Conservation (phyloP, 2,329 filamentous ascomycete species). For the Fusarium liriodendri region DNA sequence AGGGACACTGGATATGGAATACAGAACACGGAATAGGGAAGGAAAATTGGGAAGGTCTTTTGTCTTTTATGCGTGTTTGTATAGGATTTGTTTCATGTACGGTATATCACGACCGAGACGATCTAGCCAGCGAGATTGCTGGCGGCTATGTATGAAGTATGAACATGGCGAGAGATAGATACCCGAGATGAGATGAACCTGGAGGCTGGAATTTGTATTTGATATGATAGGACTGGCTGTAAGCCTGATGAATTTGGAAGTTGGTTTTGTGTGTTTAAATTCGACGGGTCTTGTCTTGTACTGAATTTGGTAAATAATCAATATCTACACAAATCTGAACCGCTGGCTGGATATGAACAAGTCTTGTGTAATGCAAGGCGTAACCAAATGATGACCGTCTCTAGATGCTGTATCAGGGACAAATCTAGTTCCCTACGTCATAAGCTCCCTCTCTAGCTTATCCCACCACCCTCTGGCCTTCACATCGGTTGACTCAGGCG, state of each 20-base stretch:
- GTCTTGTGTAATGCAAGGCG: not conserved
- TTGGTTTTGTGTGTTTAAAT: not conserved
- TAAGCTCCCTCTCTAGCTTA: slow-evolving; percentile 45
- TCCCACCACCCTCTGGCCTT: slow-evolving; percentile 44
- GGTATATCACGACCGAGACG: slow-evolving; percentile 16
- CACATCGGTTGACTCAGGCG: slow-evolving; percentile 36
- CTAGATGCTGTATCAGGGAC: slow-evolving; percentile 2
- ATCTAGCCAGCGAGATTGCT: not conserved
- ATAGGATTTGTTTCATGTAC: slow-evolving; percentile 21
- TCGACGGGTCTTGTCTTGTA: not conserved
- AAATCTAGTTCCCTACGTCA: slow-evolving; percentile 34
- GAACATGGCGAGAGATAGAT: slow-evolving; percentile 25
- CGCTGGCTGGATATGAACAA: not conserved
- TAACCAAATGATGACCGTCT: slow-evolving; percentile 3
- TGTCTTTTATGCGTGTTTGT: slow-evolving; percentile 17
- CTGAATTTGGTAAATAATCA: not conserved
- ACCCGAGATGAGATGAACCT: slow-evolving; percentile 24
- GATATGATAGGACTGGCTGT: not conserved
- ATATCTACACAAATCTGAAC: not conserved
- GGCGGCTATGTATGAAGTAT: not conserved
- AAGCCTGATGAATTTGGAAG: not conserved
- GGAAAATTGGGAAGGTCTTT: slow-evolving; percentile 5
- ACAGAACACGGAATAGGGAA: slow-evolving; percentile 32
- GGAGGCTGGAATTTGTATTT: not conserved
- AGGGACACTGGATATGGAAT: not conserved